phyloP scores from a whole-genome alignment of 108 stramenopile genomes.

The Bacterosira constricta region DNA sequence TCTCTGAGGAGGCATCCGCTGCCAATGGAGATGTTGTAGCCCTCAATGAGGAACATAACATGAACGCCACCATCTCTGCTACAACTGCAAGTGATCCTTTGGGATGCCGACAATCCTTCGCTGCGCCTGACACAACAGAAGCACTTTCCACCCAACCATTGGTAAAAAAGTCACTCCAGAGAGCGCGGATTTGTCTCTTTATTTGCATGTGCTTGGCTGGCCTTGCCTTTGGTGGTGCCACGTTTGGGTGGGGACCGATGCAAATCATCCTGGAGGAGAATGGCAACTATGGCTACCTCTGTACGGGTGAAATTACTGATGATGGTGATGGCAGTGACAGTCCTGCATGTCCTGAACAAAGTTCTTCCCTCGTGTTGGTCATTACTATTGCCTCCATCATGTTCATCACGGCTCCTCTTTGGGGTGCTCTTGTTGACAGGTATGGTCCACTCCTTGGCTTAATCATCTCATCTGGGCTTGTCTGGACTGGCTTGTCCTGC shows the following conservation, averaged over 20 bases:
- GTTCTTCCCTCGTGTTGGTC: slow-evolving; percentile 24
- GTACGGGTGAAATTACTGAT: neutral
- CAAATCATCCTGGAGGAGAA: slow-evolving; percentile 42
- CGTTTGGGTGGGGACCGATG: slow-evolving; percentile 58
- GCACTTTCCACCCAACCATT: too few relatives aligned
- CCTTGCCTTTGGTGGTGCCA: too few relatives aligned
- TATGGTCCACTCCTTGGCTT: slow-evolving; percentile 16
- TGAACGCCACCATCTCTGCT: too few relatives aligned
- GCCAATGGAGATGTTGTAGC: too few relatives aligned
- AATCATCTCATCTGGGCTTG: neutral
- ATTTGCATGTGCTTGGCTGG: too few relatives aligned
- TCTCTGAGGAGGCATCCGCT: too few relatives aligned
- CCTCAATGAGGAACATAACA: too few relatives aligned
- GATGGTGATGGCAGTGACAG: neutral
- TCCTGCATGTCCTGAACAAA: slow-evolving; percentile 39
- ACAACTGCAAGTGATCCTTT: too few relatives aligned
- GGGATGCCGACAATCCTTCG: too few relatives aligned
- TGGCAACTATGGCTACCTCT: slow-evolving; percentile 24
- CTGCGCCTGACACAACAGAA: too few relatives aligned
- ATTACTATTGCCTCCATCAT: slow-evolving; percentile 18
- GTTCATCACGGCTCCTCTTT: slow-evolving; percentile 17
- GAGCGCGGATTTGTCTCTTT: too few relatives aligned
- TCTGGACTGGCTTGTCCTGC: neutral
- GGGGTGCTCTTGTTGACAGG: slow-evolving; percentile 22
- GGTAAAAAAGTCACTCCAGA: too few relatives aligned